Conservation (phyloP, 2,329 filamentous ascomycete genomes). For the Pseudogymnoascus sp. region DNA sequence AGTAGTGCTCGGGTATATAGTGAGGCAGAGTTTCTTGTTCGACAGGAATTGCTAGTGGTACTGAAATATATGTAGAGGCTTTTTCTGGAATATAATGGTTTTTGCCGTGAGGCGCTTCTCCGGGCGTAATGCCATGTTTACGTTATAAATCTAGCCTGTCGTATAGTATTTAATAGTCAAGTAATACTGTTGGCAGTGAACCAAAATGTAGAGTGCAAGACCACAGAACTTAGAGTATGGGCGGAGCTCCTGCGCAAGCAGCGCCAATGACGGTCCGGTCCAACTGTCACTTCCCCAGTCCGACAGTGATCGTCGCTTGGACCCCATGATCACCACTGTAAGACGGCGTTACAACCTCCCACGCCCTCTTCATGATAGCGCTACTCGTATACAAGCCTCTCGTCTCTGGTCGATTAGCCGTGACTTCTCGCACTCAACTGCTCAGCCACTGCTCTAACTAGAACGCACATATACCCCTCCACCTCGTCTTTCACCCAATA, state of each 20-base stretch:
- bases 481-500: not conserved
- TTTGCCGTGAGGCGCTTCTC: not conserved
- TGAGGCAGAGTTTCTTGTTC: not conserved
- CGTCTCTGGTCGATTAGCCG: not conserved
- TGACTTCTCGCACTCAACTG: not conserved
- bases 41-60: not conserved
- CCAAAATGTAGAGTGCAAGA: not conserved
- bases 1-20: constrained; percentile 6
- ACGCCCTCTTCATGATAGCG: not conserved
- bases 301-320: not conserved
- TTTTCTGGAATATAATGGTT: not conserved
- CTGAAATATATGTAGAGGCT: not conserved
- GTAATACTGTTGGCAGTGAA: too few species aligned
- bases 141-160: not conserved
- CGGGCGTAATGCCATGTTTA: not conserved
- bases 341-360: not conserved
- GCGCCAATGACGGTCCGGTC: not conserved
- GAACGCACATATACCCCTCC: not conserved
- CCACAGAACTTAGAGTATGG: not conserved
- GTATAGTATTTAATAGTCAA: too few species aligned
- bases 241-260: not conserved
- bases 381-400: not conserved
- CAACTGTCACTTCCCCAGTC: not conserved
- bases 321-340: not conserved
- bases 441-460: not conserved